phyloP scores from a whole-genome alignment of 164 flowering plant species.

The Saururus chinensis region DNA sequence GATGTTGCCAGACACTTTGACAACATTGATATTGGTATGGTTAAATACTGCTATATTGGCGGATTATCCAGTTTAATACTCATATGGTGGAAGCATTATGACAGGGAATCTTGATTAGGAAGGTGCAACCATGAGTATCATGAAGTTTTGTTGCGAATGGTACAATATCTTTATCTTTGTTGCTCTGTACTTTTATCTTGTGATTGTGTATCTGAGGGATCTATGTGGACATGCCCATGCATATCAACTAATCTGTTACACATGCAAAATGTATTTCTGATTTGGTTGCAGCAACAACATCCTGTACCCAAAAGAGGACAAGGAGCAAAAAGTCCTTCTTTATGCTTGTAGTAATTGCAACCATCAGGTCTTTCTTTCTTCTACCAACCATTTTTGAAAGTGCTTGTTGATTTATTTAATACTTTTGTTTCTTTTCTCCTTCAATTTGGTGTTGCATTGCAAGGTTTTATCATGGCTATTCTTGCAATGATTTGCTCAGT shows the following conservation, averaged over 20 bases:
- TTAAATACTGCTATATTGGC: too few relatives aligned
- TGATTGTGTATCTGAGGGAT: background rate
- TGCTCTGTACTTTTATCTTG: background rate
- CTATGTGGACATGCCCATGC: too few relatives aligned
- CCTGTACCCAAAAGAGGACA: constrained; percentile 80
- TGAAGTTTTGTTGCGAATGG: constrained; percentile 97
- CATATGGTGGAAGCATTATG: too few relatives aligned
- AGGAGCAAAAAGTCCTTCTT: constrained; percentile 68
- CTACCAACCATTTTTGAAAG: background rate
- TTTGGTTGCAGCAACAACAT: constrained; percentile 60
- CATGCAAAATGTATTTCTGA: background rate
- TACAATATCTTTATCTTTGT: constrained; percentile 3
- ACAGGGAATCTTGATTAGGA: too few relatives aligned
- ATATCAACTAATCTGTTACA: background rate
- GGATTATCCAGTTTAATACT: too few relatives aligned
- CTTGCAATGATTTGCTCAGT: too few relatives aligned
- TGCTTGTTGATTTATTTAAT: background rate
- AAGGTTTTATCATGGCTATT: too few relatives aligned
- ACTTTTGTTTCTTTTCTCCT: too few relatives aligned
- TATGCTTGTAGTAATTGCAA: constrained; percentile 88
- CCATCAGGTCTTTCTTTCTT: constrained; percentile 45
- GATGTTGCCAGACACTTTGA: too few relatives aligned
- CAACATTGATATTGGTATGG: too few relatives aligned
- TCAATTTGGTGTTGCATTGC: too few relatives aligned
- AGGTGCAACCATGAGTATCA: constrained; percentile 62